These are phyloP conservation scores for Penicillium sp. DNA, from an alignment of 2,329 filamentous ascomycete species.

Conservation along the genomic window DNA sequence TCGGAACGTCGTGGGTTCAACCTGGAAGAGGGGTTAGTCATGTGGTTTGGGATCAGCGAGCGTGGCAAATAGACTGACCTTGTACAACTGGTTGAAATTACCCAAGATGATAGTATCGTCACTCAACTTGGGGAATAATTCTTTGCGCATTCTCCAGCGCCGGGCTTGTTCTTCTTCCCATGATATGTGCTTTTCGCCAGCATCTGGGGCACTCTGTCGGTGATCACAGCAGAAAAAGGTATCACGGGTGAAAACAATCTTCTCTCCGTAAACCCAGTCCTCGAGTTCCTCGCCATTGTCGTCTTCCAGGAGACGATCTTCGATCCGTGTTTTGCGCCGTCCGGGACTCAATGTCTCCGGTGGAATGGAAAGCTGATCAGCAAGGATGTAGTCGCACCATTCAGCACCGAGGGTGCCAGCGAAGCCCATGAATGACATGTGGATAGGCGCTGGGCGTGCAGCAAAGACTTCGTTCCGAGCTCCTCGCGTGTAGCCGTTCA, in stretches of 20 bases:
- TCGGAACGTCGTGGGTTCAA: slow-evolving; percentile 94
- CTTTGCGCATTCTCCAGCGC: slow-evolving; percentile 89
- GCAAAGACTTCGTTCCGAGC: slow-evolving; percentile 98
- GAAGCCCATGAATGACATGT: slow-evolving; percentile 99
- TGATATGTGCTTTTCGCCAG: slow-evolving; percentile 62
- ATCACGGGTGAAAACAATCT: slow-evolving; percentile 89
- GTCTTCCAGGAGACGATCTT: slow-evolving; percentile 63
- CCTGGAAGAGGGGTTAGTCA: slow-evolving; percentile 55
- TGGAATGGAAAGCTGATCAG: slow-evolving; percentile 84
- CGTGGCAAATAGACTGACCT: slow-evolving; percentile 58
- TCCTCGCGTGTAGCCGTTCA: slow-evolving; percentile 97
- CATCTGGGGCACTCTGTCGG: slow-evolving; percentile 79
- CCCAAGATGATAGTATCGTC: slow-evolving; percentile 88
- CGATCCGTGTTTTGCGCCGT: slow-evolving; percentile 70
- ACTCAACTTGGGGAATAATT: slow-evolving; percentile 78
- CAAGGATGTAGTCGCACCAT: slow-evolving; percentile 97
- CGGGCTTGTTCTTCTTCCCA: slow-evolving; percentile 83
- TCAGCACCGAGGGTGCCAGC: slow-evolving; percentile 93
- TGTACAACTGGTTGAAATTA: slow-evolving; percentile 99
- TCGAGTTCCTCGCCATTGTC: slow-evolving; percentile 69
- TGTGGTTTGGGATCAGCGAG: neutral
- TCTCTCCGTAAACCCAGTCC: slow-evolving; percentile 94
- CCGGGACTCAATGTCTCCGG: slow-evolving; percentile 75
- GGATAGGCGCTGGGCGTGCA: slow-evolving; percentile 87
- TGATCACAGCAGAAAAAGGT: slow-evolving; percentile 99